Base-by-base conservation (phyloP, 345 rosid species). In the Erodium maritimum region DNA sequence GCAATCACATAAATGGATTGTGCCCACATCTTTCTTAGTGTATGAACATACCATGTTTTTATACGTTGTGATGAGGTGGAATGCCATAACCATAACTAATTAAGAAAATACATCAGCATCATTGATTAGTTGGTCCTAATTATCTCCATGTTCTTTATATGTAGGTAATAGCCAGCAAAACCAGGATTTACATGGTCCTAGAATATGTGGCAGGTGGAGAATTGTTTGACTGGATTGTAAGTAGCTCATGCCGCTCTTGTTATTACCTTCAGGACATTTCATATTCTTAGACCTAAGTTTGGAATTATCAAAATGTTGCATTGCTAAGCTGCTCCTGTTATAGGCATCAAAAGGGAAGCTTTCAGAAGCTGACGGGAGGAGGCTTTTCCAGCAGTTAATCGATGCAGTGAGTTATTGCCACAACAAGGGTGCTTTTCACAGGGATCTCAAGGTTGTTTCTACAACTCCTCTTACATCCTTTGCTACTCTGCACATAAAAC, bases 321-420 rank as follows among this genome's bases (percentile, higher is more conserved):
- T 51, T 56, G 1, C 19, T 67, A 17, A 19, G 24, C 29, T 58
- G 21, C 19, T 23, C 50, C 12, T 34, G 2, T 61, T 19, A 13
- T 50, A 91, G 99, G 93, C 90, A 20, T 78, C 79, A 1, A 69
- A 70, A 59, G 95, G 96, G 58, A 91, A 79, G 79, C 80, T 88
- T 60, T 23, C 81, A 0, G 96, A 91, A 69, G 73, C 71, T 13
- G 75, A 74, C 14, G 99, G 95, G 63, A 88, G 99, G 76, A 91
- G 77, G 82, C 75, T 88, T 65, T 91, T 91, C 68, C 99, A 91
- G 79, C 95, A 88, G 75, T 73, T 91, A 52, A 85, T 83, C 25
- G 99, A 88, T 33, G 95, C 89, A 45, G 87, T 91, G 59, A 83
- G 89, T 73, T 91, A 84, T 72, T 88, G 99, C 71, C 99, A 91